Evolutionary conservation across 192 early-diverging fungal genomes (phyloP), one percentile per base, ranked within the genome.

Genomic region (Mortierella alpina): DNA sequence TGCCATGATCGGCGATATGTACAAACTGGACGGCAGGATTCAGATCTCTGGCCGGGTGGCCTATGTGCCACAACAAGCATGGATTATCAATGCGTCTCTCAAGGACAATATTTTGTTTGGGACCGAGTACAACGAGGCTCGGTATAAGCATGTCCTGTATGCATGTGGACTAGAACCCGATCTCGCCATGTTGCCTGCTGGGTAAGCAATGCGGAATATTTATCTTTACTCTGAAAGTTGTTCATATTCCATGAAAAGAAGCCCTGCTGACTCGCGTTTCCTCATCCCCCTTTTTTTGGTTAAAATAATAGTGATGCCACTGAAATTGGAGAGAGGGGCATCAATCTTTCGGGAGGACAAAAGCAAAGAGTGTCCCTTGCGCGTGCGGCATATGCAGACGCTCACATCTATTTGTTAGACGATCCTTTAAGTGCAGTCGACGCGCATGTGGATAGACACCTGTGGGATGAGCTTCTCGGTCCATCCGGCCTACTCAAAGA

Each of bases 41-140:
- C 75, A 68, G 15, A 67, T 98, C 12, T 85, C 89, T 20, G 88
- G 86, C n/a, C 65, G 66, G n/a, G 75, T 94, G 20, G 93, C 94
- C 6, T 95, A 94, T 82, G 93, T 45, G 88, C 92, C 51, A 91
- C 96, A 68, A 92, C 96, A 72, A 64, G 89, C 98, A 4, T 99
- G 97, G 97, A 94, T 99, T 55, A 92, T 95, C 91, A 99, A 99
- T 68, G 91, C 90, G 3, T 95, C 94, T 6, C 65, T 99, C 45
- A 86, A 91, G 49, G 95, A 98, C 40, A 99, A 99, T 81, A 94
- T 99, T 76, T 49, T 93, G 6, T 96, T 98, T 88, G 97, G 96
- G 0, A 78, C 84, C 13, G 84, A 86, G 0, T 93, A 84, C 67
- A 85, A 95, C 45, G 70, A 75, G 46, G 83, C 82, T 17, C 78